Conservation (phyloP, 164 flowering plant species). For the Protea cynaroides region DNA sequence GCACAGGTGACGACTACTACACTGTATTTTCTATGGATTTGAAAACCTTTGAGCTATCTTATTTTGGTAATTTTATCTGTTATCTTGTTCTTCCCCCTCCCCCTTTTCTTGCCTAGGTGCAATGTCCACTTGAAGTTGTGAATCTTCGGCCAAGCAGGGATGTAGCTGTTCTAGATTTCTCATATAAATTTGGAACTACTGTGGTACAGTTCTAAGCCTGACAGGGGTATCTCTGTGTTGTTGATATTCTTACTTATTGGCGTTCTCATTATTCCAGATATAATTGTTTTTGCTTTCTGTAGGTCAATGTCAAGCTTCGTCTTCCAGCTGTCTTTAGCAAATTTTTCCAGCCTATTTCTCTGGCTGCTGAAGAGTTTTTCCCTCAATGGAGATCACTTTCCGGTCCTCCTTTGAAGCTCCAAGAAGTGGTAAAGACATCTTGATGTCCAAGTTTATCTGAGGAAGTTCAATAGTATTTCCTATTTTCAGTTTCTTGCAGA, state of each 20-base stretch:
- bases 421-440: constrained; percentile 75
- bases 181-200: constrained; percentile 71
- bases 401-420: constrained; percentile 97
- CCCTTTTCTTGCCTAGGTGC: constrained; percentile 44
- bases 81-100: neutral
- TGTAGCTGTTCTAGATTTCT: constrained; percentile 90
- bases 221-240: neutral
- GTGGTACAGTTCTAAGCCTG: constrained; percentile 37
- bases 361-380: constrained; percentile 90
- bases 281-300: constrained; percentile 10
- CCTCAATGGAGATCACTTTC: constrained; percentile 98
- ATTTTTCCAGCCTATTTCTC: constrained; percentile 78
- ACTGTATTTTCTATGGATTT: neutral
- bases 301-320: constrained; percentile 92
- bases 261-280: neutral
- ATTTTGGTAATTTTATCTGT: neutral
- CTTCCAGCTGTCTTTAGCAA: constrained; percentile 90
- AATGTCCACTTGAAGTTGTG: constrained; percentile 86
- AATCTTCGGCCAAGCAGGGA: constrained; percentile 96
- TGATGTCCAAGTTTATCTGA: constrained; percentile 1
- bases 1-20: constrained; percentile 67
- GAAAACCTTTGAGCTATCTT: neutral
- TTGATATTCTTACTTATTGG: neutral
- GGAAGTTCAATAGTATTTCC: neutral
- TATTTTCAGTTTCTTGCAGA: neutral